These are phyloP conservation scores for Nannochloropsis oceanica DNA, from an alignment of 108 stramenopile genomes.

Conservation along the genomic window DNA sequence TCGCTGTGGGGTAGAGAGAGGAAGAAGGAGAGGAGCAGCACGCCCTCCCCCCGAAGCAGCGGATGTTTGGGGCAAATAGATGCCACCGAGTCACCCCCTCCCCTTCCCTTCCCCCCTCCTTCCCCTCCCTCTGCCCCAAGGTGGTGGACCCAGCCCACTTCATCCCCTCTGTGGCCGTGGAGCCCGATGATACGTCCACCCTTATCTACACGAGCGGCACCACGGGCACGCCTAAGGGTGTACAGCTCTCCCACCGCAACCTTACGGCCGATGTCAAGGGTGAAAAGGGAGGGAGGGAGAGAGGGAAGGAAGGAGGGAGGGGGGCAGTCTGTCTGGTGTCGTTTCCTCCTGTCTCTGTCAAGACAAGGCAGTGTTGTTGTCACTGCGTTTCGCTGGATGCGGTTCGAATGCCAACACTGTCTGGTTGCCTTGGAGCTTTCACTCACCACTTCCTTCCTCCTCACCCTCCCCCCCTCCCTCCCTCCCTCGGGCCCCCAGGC, in stretches of 20 bases:
- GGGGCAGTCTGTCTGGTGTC: not conserved
- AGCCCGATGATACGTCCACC: constrained; percentile 44
- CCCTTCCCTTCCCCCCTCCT: not conserved
- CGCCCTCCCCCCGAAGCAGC: not conserved
- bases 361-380: not conserved
- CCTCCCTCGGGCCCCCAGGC: not conserved
- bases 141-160: not conserved
- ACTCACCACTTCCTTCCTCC: not conserved
- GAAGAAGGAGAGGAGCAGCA: not conserved
- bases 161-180: not conserved
- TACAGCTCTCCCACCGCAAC: constrained; percentile 59
- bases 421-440: not conserved
- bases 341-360: not conserved
- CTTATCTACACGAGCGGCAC: constrained; percentile 76
- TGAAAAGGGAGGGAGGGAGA: not conserved
- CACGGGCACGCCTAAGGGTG: constrained; percentile 75
- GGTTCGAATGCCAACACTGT: not conserved
- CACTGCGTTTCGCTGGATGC: not conserved
- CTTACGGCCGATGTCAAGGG: constrained; percentile 29
- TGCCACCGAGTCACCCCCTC: not conserved
- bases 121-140: not conserved
- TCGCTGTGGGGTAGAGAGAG: not conserved
- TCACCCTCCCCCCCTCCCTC: not conserved
- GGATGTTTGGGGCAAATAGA: not conserved
- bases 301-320: too few relatives aligned